Percentiles rank a stretch among this genome's conserved stretches.
phyloP scores from a whole-genome alignment of 306 rosid genomes.

The Rosa lucieae region DNA sequence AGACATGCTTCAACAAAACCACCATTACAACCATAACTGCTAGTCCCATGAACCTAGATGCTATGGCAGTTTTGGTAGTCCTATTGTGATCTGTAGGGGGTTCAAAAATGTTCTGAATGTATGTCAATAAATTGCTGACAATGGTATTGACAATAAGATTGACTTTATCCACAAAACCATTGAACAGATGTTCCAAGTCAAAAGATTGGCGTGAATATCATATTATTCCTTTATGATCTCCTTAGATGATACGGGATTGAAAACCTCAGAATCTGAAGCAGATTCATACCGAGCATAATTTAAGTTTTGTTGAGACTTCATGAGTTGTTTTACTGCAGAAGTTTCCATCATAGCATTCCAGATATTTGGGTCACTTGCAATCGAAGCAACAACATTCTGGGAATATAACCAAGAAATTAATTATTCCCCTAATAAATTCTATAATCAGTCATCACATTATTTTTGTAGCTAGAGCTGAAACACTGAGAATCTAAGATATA shows the following conservation, averaged over 20 bases:
- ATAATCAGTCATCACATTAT: no score
- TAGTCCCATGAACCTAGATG: constrained; percentile 61
- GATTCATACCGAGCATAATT: constrained; percentile 8
- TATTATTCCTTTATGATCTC: constrained; percentile 26
- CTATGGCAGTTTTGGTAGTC: constrained; percentile 29
- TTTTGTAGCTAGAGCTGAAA: neutral
- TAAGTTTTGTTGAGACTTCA: constrained; percentile 48
- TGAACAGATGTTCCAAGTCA: constrained; percentile 1
- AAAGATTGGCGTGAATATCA: constrained; percentile 10
- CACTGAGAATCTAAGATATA: neutral
- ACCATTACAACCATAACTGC: constrained; percentile 60
- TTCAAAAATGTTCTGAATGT: constrained; percentile 54
- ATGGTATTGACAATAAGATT: no score
- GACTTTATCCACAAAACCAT: no score
- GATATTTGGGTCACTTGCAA: constrained; percentile 61
- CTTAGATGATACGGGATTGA: constrained; percentile 12
- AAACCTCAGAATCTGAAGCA: constrained; percentile 33
- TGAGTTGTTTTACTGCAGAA: constrained; percentile 44
- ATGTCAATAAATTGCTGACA: constrained; percentile 42
- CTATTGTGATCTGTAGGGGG: constrained; percentile 37
- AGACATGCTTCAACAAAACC: constrained; percentile 59
- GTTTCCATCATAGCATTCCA: constrained; percentile 72
- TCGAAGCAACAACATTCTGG: constrained; percentile 78
- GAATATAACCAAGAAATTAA: constrained; percentile 16
- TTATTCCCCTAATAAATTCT: neutral